Base-by-base conservation (phyloP, 257 asterid genomes). In the Penstemon newberryi region DNA sequence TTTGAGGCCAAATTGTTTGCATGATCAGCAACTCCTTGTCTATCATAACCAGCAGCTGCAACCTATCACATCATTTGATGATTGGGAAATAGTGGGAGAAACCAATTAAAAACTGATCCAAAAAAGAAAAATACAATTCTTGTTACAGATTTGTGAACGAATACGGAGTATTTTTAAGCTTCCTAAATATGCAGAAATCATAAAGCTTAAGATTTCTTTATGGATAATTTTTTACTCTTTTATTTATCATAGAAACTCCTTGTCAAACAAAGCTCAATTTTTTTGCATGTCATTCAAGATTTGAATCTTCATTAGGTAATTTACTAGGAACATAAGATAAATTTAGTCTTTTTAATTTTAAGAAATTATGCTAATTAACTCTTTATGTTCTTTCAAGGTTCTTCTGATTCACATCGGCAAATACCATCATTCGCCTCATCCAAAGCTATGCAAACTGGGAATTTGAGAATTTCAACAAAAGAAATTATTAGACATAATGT, bases 11-110 rank as follows among this genome's bases (percentile, higher is more conserved):
- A 72, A 77, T 85, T 87, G 79, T 79, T 90, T 4, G 99, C 99
- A 76, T 93, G 97, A 72, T 93, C 97, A 65, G 96, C 96, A 44
- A 93, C 99, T 70, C 78, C 92, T 72, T 88, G 97, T 71, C 99
- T 84, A 74, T 90, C 92, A 80, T 93, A 93, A 64, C 94, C 89
- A 70, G 95, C 96, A 42, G 95, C 99, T 67, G 89, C 86, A 69
- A 90, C 96, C 99, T 93, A 64, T 67, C 62, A 77, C 49, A 67
- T 62, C 64, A 65, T 40, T 46, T 73, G 52, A 25, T 75, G 67
- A 68, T 51, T n/a, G 56, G 58, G 69, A 61, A 70, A 72, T 11
- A 42, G 60, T 44, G 55, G 33, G 68, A 64, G 59, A 18, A 62
- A 46, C 53, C 3, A 51, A 38, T 25, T 25, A 54, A 38, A 1